Conservation (phyloP, 2,329 filamentous ascomycete species). For the Thelonectria rubi region DNA sequence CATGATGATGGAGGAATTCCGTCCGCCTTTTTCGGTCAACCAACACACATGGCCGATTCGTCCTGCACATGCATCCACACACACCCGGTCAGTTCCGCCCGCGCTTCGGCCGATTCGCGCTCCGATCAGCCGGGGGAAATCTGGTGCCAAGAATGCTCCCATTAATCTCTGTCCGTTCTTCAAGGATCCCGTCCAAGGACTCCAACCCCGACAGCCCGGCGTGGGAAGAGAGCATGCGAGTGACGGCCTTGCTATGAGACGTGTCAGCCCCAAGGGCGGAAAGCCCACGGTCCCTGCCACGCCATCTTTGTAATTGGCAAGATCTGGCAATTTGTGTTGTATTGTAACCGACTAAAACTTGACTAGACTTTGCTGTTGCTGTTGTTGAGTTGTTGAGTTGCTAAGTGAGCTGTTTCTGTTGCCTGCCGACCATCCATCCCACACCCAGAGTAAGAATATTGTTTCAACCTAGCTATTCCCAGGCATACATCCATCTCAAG, state of each 20-base stretch:
- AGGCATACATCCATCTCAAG: background rate
- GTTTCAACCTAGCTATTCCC: too few relatives aligned
- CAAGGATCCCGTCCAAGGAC: background rate
- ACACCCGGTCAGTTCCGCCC: conserved; percentile 6
- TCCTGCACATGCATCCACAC: background rate
- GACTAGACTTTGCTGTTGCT: too few relatives aligned
- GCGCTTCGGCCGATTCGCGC: conserved; percentile 11
- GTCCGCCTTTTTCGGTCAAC: background rate
- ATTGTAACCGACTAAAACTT: too few relatives aligned
- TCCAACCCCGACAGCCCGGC: background rate
- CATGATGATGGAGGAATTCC: background rate
- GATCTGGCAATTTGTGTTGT: too few relatives aligned
- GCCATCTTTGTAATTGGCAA: too few relatives aligned
- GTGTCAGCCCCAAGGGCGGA: too few relatives aligned
- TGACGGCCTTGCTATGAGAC: too few relatives aligned
- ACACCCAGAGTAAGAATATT: too few relatives aligned
- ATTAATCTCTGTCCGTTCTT: background rate
- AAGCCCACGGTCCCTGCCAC: too few relatives aligned
- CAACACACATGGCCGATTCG: background rate
- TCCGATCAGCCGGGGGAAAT: conserved; percentile 1
- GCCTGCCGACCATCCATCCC: too few relatives aligned
- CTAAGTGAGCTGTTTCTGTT: background rate
- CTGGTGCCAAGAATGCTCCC: background rate
- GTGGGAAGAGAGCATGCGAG: too few relatives aligned
- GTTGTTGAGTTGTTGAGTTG: too few relatives aligned